Percentiles rank a stretch among this genome's conserved stretches.
These are phyloP conservation scores for Diutina mesorugosa DNA, from an alignment of 1,139 yeast species.

Conservation along the genomic window DNA sequence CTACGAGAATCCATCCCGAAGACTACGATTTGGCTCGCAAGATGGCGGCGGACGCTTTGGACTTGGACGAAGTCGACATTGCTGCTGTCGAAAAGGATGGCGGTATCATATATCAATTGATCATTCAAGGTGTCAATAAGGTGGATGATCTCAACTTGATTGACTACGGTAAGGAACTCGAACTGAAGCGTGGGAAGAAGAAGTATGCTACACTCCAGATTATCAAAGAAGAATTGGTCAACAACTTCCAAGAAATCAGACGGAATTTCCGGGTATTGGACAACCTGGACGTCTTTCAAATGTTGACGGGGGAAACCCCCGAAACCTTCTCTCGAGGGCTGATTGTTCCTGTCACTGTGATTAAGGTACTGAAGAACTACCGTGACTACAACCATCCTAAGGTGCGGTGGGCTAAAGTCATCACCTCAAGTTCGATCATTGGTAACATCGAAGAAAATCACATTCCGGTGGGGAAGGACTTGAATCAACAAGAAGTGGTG, in stretches of 20 bases:
- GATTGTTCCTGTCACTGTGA: constrained; percentile 68
- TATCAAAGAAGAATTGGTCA: constrained; percentile 80
- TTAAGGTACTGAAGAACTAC: constrained; percentile 36
- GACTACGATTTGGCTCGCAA: constrained; percentile 92
- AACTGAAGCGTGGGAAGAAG: constrained; percentile 58
- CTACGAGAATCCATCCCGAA: constrained; percentile 95
- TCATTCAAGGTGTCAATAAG: constrained; percentile 74
- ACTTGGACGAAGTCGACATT: constrained; percentile 87
- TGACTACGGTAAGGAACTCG: constrained; percentile 89
- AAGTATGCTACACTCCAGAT: constrained; percentile 76
- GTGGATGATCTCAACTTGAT: constrained; percentile 81
- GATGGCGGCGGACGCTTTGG: constrained; percentile 97
- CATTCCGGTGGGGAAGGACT: constrained; percentile 40
- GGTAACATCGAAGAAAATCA: constrained; percentile 62
- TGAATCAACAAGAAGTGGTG: constrained; percentile 63
- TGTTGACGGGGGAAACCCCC: constrained; percentile 79
- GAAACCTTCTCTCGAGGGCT: constrained; percentile 56
- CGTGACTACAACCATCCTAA: constrained; percentile 18
- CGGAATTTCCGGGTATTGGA: constrained; percentile 56
- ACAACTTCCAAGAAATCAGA: constrained; percentile 79
- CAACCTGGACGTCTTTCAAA: constrained; percentile 65
- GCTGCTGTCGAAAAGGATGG: constrained; percentile 67
- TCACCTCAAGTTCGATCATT: constrained; percentile 65
- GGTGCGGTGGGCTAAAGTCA: constrained; percentile 37
- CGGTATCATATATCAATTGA: constrained; percentile 72